These are phyloP conservation scores for Botrytis aclada DNA, from an alignment of 2,329 filamentous ascomycete genomes.

Conservation along the genomic window DNA sequence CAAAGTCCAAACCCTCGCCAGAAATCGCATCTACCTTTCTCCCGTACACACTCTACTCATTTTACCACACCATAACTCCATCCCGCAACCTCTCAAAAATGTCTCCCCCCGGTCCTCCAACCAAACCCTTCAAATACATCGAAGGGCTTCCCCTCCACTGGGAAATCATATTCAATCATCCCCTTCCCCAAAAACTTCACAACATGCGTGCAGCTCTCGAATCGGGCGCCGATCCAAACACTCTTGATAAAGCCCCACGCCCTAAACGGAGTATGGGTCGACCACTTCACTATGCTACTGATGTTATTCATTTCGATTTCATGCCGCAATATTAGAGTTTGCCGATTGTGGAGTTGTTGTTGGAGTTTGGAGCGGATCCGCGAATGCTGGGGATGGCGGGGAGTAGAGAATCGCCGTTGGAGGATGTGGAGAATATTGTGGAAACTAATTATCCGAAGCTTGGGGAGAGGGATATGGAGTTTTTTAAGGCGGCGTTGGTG, in stretches of 20 bases:
- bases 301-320: neutral
- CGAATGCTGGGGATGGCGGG: neutral
- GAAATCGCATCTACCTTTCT: no score
- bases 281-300: neutral
- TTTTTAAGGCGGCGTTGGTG: neutral
- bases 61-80: neutral
- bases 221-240: neutral
- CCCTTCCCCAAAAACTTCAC: neutral
- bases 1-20: neutral
- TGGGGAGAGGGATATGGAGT: neutral
- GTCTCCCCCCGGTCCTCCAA: neutral
- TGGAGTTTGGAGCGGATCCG: constrained; percentile 11
- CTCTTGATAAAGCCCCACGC: neutral
- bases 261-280: neutral
- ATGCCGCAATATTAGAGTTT: neutral
- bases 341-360: neutral
- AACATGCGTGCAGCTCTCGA: neutral
- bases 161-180: neutral
- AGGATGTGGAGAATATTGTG: neutral
- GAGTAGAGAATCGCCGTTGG: neutral
- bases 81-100: neutral
- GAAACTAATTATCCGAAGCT: neutral
- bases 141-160: neutral
- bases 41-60: no score
- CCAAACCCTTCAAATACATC: neutral